Evolutionary conservation across 352 stramenopile species (phyloP).

Genomic region (Pythium rhizo-oryzae): DNA sequence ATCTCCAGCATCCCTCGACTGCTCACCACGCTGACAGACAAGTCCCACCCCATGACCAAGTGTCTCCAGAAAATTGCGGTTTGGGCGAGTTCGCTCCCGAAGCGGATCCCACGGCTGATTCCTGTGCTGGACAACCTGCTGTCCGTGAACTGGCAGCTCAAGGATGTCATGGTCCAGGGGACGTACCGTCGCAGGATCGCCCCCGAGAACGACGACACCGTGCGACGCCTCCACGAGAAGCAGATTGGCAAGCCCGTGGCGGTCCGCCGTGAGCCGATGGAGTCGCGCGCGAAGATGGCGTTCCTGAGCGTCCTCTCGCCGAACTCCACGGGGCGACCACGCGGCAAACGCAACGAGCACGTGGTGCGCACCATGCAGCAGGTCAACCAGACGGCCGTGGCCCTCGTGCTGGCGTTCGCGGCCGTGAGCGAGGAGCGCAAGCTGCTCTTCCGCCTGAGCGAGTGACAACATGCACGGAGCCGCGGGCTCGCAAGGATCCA

Average conservation of each 20-base stretch:
- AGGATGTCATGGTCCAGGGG: not conserved
- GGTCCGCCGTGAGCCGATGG: not conserved
- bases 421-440: not conserved
- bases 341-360: not conserved
- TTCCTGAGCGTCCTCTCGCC: not conserved
- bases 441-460: not conserved
- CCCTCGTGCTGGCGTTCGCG: not conserved
- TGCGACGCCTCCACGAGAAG: not conserved
- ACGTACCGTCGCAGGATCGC: not conserved
- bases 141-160: not conserved
- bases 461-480: too few species aligned
- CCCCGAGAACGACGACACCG: not conserved
- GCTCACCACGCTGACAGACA: not conserved
- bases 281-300: not conserved
- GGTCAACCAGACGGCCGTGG: not conserved
- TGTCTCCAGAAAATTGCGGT: conserved; percentile 1
- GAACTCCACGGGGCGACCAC: not conserved
- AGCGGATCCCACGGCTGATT: not conserved
- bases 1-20: not conserved
- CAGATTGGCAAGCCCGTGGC: not conserved
- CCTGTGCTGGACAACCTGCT: not conserved
- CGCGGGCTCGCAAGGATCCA: too few species aligned
- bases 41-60: not conserved
- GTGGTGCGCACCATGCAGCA: not conserved
- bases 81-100: not conserved